Base-by-base conservation (phyloP, 1,284 basidiomycete species). In the Microbotryomycetes sp. region DNA sequence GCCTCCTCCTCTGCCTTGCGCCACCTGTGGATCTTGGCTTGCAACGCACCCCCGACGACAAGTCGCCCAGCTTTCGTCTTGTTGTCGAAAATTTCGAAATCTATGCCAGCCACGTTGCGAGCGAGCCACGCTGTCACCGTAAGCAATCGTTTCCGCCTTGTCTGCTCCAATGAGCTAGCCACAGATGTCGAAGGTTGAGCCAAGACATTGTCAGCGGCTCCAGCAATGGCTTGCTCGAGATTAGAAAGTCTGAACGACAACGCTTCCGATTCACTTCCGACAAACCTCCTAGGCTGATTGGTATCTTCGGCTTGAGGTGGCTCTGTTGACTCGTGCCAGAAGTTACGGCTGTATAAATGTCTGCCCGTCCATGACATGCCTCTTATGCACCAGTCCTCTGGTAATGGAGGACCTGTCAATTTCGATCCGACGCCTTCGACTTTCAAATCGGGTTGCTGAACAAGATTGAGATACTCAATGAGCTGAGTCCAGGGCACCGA, bases 281-380 rank as follows among this genome's bases (percentile, higher is more conserved):
- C 74, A 9, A n/a, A n/a, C n/a, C n/a, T n/a, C n/a, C n/a, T n/a
- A n/a, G n/a, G n/a, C n/a, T n/a, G n/a, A n/a, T n/a, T n/a, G 36
- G 9, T 9, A 42, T 9, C 36, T 42, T 9, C 36, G 36, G 36
- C 9, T 42, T 9, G 12, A 9, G 25, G 59, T 30, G 55, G 12
- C 54, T 54, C 12, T 53, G 50, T 59, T 59, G 28, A 49, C 23
- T 12, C 59, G 60, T 79, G 80, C 93, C 92, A 97, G 76, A 87
- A 97, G 0, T 92, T 92, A 49, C 88, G 83, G 74, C 92, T 90
- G 74, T 87, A 96, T 1, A 96, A 85, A 60, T 85, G 83, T 64
- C 89, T 81, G 6, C 89, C 87, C 1, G 89, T 86, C 94, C 94
- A 98, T 66, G 91, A 89, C 84, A 93, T 88, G 3, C 96, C 96